Conservation (phyloP, 495 filamentous ascomycete genomes). For the Penicillium turbatum region DNA sequence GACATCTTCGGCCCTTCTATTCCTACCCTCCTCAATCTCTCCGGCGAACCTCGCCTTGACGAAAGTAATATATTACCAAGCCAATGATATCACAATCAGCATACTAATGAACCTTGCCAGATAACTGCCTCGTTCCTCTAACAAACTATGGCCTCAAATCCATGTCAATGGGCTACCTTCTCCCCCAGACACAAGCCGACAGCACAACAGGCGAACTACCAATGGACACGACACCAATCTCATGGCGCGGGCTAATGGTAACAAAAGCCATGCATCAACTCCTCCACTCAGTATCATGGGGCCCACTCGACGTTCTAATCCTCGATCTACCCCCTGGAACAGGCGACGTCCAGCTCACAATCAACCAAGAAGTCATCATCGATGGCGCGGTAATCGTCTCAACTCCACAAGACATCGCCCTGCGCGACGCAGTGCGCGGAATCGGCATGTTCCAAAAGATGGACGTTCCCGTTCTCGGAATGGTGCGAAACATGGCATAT, state of each 20-base stretch:
- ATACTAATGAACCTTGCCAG: constrained; percentile 31
- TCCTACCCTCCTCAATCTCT: constrained; percentile 80
- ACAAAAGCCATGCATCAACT: constrained; percentile 96
- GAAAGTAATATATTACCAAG: constrained; percentile 38
- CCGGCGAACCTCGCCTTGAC: constrained; percentile 65
- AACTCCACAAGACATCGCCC: constrained; percentile 86
- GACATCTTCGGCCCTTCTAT: constrained; percentile 97
- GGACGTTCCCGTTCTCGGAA: constrained; percentile 72
- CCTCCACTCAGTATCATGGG: constrained; percentile 91
- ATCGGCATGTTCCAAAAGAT: constrained; percentile 89
- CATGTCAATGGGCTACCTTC: constrained; percentile 97
- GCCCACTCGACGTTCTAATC: constrained; percentile 75
- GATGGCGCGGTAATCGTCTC: constrained; percentile 88
- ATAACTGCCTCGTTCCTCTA: constrained; percentile 78
- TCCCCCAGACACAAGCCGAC: constrained; percentile 41
- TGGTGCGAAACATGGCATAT: constrained; percentile 93
- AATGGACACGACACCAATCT: constrained; percentile 72
- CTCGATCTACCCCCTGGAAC: constrained; percentile 93
- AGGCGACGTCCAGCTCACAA: constrained; percentile 88
- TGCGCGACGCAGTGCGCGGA: constrained; percentile 84
- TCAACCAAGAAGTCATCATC: constrained; percentile 84
- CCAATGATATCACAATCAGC: not conserved
- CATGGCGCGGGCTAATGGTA: constrained; percentile 95
- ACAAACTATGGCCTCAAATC: constrained; percentile 95
- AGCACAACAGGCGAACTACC: constrained; percentile 26